Evolutionary conservation across 495 filamentous ascomycete species (phyloP).

Genomic region (Apodospora peruviana): DNA sequence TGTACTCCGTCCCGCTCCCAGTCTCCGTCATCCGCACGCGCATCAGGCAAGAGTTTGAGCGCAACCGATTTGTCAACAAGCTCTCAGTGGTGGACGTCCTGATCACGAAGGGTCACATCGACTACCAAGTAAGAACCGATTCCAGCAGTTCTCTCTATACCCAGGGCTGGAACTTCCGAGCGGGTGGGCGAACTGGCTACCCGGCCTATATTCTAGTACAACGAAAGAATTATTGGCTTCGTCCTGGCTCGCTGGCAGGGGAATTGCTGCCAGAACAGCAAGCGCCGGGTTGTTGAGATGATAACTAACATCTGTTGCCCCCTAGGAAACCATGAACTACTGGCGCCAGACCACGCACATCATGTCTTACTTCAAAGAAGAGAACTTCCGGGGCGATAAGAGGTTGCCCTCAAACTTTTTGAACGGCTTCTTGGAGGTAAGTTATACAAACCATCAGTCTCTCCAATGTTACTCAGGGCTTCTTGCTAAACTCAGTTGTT

Average conservation of each 20-base stretch:
- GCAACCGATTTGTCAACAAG: slow-evolving; percentile 89
- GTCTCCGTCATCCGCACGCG: slow-evolving; percentile 86
- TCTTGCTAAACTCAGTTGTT: slow-evolving; percentile 2
- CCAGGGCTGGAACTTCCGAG: no score
- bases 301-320: not conserved
- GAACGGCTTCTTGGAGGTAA: slow-evolving; percentile 83
- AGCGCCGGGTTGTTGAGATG: not conserved
- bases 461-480: not conserved
- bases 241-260: no score
- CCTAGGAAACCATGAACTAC: slow-evolving; percentile 94
- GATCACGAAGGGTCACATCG: slow-evolving; percentile 76
- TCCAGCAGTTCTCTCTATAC: no score
- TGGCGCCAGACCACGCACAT: slow-evolving; percentile 97
- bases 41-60: slow-evolving; percentile 95
- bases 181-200: no score
- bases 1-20: slow-evolving; percentile 89
- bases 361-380: slow-evolving; percentile 91
- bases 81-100: slow-evolving; percentile 82
- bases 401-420: slow-evolving; percentile 83
- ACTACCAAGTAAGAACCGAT: slow-evolving; percentile 64
- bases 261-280: no score
- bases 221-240: no score
- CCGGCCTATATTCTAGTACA: no score
- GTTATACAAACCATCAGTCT: slow-evolving; percentile 9
- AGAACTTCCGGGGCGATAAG: slow-evolving; percentile 68